phyloP scores from a whole-genome alignment of 176 grass and related monocot species.

The Coix lacrymajobi region DNA sequence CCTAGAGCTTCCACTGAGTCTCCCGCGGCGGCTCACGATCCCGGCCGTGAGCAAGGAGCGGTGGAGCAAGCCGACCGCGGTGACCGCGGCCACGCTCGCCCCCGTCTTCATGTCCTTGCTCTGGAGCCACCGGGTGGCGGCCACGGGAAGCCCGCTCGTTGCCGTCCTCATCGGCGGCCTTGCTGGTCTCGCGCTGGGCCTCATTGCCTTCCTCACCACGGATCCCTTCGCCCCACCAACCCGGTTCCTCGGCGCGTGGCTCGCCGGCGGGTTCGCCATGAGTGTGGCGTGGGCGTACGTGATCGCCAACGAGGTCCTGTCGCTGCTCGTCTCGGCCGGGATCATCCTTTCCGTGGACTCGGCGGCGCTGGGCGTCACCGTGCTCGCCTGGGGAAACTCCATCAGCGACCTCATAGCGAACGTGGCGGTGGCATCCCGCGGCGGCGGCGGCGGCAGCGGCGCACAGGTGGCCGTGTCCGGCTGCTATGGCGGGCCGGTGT shows the following conservation, averaged over 20 bases:
- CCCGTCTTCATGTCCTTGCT: constrained; percentile 42
- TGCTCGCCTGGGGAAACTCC: constrained; percentile 82
- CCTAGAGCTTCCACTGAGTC: constrained; percentile 41
- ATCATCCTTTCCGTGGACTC: constrained; percentile 24
- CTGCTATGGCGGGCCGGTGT: constrained; percentile 70
- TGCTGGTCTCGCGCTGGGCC: constrained; percentile 21
- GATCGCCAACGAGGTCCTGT: constrained; percentile 50
- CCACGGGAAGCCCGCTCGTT: neutral
- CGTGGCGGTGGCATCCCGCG: constrained; percentile 44
- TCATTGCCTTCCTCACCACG: constrained; percentile 35
- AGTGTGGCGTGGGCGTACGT: constrained; percentile 60
- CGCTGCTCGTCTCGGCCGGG: constrained; percentile 38
- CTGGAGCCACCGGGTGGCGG: neutral
- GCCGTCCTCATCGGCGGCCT: constrained; percentile 14
- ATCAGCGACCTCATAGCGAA: constrained; percentile 59
- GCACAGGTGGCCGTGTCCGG: constrained; percentile 54
- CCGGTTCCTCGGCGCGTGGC: constrained; percentile 40
- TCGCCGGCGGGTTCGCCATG: constrained; percentile 63
- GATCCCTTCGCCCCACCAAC: constrained; percentile 19
- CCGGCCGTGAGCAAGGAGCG: constrained; percentile 57
- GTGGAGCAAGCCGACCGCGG: constrained; percentile 60
- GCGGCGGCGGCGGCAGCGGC: constrained; percentile 17
- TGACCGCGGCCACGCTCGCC: constrained; percentile 42
- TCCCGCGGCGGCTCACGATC: constrained; percentile 62
- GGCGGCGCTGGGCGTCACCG: constrained; percentile 54